Evolutionary conservation across 2,329 filamentous ascomycete genomes (phyloP).

Genomic region (Curvularia eragrostidis): DNA sequence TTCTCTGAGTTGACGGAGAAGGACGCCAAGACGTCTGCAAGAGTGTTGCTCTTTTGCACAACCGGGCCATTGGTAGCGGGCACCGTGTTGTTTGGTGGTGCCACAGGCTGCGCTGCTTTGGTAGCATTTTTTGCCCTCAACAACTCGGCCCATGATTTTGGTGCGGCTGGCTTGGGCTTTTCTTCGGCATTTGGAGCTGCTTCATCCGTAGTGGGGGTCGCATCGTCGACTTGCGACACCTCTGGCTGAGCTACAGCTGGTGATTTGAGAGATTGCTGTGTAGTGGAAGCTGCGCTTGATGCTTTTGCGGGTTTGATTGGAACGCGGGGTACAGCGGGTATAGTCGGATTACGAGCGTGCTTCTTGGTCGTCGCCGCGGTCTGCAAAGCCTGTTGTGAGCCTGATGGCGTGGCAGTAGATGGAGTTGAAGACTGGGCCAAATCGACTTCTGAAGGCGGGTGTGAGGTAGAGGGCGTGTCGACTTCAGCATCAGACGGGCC

Average conservation of each 20-base stretch:
- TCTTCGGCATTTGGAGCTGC: conserved; percentile 37
- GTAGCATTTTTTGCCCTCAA: conserved; percentile 61
- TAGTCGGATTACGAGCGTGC: conserved; percentile 53
- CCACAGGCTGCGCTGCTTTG: conserved; percentile 29
- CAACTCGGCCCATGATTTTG: conserved; percentile 72
- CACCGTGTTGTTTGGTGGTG: conserved; percentile 36
- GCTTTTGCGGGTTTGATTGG: conserved; percentile 55
- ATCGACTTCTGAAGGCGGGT: conserved; percentile 63
- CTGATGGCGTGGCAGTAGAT: conserved; percentile 59
- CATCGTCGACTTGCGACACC: conserved; percentile 16
- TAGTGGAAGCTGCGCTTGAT: conserved; percentile 42
- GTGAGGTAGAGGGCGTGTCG: conserved; percentile 65
- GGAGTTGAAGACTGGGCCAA: conserved; percentile 64
- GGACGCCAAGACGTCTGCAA: conserved; percentile 77
- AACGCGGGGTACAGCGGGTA: conserved; percentile 60
- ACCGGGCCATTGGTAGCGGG: conserved; percentile 50
- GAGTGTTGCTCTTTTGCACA: conserved; percentile 63
- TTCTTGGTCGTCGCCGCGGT: conserved; percentile 42
- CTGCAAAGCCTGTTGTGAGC: conserved; percentile 47
- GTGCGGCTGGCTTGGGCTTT: conserved; percentile 55
- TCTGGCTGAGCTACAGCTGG: conserved; percentile 24
- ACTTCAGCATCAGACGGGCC: conserved; percentile 55
- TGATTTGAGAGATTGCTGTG: conserved; percentile 47
- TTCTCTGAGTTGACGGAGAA: conserved; percentile 71
- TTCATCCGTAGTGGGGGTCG: conserved; percentile 20